Evolutionary conservation across 257 asterid genomes (phyloP).

Genomic region (Solanum pennellii): DNA sequence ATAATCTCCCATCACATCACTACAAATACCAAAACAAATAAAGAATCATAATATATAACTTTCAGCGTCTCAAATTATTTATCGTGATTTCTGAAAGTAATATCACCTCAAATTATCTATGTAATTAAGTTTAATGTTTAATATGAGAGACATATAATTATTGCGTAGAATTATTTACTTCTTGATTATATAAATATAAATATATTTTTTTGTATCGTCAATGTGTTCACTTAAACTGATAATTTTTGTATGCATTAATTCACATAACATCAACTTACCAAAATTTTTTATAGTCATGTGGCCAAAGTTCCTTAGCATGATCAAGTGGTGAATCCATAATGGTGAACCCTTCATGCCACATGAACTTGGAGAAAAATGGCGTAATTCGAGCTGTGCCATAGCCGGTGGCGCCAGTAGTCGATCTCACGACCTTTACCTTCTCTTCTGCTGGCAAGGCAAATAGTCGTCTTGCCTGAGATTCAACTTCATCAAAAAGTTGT

Average conservation of each 20-base stretch:
- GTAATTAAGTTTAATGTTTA: too few species aligned
- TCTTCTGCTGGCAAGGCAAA: slow-evolving; percentile 36
- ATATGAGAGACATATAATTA: too few species aligned
- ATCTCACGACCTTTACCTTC: background rate
- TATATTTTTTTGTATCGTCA: background rate
- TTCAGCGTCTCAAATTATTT: too few species aligned
- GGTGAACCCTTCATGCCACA: slow-evolving; percentile 95
- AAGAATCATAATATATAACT: too few species aligned
- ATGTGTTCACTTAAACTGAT: background rate
- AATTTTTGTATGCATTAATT: background rate
- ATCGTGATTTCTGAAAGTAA: too few species aligned
- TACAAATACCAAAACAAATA: background rate
- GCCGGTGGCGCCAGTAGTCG: slow-evolving; percentile 50
- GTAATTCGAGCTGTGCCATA: slow-evolving; percentile 66
- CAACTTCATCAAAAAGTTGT: slow-evolving; percentile 32
- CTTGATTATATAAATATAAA: background rate
- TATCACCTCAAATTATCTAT: too few species aligned
- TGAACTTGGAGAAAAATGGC: slow-evolving; percentile 39
- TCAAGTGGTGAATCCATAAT: slow-evolving; percentile 52
- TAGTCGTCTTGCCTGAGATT: slow-evolving; percentile 30
- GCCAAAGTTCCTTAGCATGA: slow-evolving; percentile 78
- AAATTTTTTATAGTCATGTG: slow-evolving; percentile 26
- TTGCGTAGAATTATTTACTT: too few species aligned
- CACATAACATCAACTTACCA: slow-evolving; percentile 27
- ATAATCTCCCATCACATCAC: slow-evolving; percentile 56